A percentile compares a stretch with the other conserved stretches of the same genome.
Evolutionary conservation across 495 filamentous ascomycete species (phyloP).

Genomic region (Trichoderma orchidacearum): DNA sequence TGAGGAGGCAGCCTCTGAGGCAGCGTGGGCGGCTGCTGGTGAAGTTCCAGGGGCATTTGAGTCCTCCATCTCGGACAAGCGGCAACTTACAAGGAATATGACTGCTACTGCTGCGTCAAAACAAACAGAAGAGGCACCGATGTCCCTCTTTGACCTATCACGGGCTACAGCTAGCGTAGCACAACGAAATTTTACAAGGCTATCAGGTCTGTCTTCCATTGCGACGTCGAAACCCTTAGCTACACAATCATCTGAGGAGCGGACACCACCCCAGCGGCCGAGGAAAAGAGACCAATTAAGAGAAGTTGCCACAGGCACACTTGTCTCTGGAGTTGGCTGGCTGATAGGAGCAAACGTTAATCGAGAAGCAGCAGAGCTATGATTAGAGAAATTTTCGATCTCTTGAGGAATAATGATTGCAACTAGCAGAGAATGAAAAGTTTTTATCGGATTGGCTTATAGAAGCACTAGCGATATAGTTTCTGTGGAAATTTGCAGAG

Average conservation of each 20-base stretch:
- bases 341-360: slow-evolving; percentile 43
- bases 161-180: slow-evolving; percentile 65
- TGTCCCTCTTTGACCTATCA: slow-evolving; percentile 89
- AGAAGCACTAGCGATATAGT: too few relatives aligned
- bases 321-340: slow-evolving; percentile 80
- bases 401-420: too few relatives aligned
- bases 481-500: too few relatives aligned
- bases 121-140: slow-evolving; percentile 59
- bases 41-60: slow-evolving; percentile 58
- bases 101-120: slow-evolving; percentile 12
- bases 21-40: slow-evolving; percentile 55
- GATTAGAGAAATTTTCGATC: too few relatives aligned
- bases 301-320: slow-evolving; percentile 54
- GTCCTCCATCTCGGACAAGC: not conserved
- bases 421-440: too few relatives aligned
- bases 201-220: slow-evolving; percentile 22
- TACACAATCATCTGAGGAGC: not conserved
- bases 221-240: not conserved
- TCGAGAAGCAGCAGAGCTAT: not conserved
- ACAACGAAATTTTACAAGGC: slow-evolving; percentile 31
- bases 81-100: not conserved
- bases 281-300: slow-evolving; percentile 73
- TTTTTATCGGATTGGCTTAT: too few relatives aligned
- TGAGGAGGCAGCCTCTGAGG: slow-evolving; percentile 60
- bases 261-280: slow-evolving; percentile 35